phyloP scores from a whole-genome alignment of 73 alveolate species.

The Tetrahymena malaccensis region DNA sequence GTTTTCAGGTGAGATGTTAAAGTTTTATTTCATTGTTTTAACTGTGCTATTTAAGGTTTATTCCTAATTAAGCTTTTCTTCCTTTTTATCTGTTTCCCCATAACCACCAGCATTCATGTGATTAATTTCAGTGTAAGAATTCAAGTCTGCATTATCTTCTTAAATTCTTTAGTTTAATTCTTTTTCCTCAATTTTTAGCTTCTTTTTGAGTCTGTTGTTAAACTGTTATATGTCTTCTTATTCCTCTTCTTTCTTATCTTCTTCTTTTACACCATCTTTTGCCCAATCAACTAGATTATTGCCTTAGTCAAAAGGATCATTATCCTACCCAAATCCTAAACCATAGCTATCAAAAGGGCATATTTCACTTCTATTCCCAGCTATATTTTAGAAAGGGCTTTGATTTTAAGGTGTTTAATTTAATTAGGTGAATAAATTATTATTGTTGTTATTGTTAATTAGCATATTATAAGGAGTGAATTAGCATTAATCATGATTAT shows the following conservation, averaged over 20 bases:
- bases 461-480: background rate
- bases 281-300: background rate
- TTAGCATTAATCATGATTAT: background rate
- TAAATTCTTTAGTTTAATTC: background rate
- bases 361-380: background rate
- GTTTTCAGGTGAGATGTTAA: background rate
- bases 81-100: background rate
- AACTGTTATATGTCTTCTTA: background rate
- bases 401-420: background rate
- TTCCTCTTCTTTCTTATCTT: background rate
- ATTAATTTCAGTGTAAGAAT: background rate
- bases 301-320: background rate
- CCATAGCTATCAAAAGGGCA: background rate
- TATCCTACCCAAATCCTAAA: background rate
- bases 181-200: background rate
- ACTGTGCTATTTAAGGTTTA: background rate
- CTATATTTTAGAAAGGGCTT: background rate
- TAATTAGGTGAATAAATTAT: background rate
- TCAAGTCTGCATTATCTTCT: background rate
- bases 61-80: background rate
- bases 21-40: background rate
- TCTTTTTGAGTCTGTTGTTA: background rate
- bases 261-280: too few species aligned
- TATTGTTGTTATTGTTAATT: background rate
- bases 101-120: background rate